Evolutionary conservation across 2,329 filamentous ascomycete species (phyloP), one percentile per base, ranked within the genome.

Genomic region (Nemania abortiva): DNA sequence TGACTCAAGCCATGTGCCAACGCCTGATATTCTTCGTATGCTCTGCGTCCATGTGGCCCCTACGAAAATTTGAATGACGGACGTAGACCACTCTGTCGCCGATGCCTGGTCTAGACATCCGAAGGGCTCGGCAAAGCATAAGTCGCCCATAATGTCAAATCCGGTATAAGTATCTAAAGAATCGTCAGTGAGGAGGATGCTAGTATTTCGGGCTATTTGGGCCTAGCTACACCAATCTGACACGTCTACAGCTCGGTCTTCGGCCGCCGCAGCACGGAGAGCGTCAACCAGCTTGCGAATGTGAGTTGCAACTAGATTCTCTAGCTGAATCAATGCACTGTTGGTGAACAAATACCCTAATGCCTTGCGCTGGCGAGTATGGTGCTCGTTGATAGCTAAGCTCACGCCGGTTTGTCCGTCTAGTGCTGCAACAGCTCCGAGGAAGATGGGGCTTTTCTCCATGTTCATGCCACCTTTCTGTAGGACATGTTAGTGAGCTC

Each of bases 371-470:
- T 77, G 76, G 10, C 77, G 75, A 5, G 61, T 66, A 47, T 78
- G 77, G 13, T 74, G 68, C 27, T 66, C 55, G 45, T 70, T 66
- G 18, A 67, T 27, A 50, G 73, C 72, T 15, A 73, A 53, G 53
- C 70, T 73, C 7, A 72, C 66, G 18, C 72, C 70, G 13, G 66
- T 72, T 42, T 70, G 65, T 6, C 72, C 72, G 13, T 69, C 55
- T 2, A 69, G 57, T 20, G 65, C 66, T 42, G 65, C 70, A 6
- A 74, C 72, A n/a, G 66, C 73, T 31, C 76, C 75, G 0, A 75
- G 68, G 57, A 73, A 74, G 29, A 76, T 70, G 0, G 76, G 74
- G 24, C 72, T 72, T 54, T 78, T 78, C 62, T 77, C 75, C 73
- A 78, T 76, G 61, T 60, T 37, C 13, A 76, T 70, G 13, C 68